Percentiles rank a stretch among this genome's conserved stretches.
phyloP scores from a whole-genome alignment of 2,329 filamentous ascomycete species.

The Hymenoscyphus salicellus region DNA sequence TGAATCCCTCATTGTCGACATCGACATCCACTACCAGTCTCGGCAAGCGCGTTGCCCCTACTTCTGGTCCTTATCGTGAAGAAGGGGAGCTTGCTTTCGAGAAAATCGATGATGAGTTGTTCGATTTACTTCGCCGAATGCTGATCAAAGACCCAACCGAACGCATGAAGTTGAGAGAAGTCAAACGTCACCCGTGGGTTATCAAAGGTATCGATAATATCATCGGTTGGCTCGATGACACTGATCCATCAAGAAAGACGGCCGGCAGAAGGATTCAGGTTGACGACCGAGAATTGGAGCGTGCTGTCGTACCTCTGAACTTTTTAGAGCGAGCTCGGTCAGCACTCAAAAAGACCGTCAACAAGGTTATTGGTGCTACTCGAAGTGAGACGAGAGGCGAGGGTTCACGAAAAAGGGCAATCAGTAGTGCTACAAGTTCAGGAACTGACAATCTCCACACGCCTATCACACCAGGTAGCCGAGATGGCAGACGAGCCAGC shows the following conservation, averaged over 20 bases:
- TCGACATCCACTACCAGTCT: constrained; percentile 54
- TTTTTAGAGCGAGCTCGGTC: constrained; percentile 82
- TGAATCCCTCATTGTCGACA: constrained; percentile 53
- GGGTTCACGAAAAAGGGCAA: constrained; percentile 53
- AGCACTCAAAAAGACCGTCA: constrained; percentile 66
- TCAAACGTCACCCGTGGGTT: constrained; percentile 93
- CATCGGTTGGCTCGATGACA: constrained; percentile 85
- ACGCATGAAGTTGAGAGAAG: constrained; percentile 84
- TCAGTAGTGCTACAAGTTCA: constrained; percentile 64
- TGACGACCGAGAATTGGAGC: constrained; percentile 83
- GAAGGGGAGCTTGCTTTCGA: constrained; percentile 82
- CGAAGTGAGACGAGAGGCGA: constrained; percentile 50
- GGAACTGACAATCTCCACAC: constrained; percentile 56
- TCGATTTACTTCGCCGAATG: constrained; percentile 75
- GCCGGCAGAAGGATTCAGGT: constrained; percentile 87
- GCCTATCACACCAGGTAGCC: constrained; percentile 39
- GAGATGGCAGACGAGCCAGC: constrained; percentile 51
- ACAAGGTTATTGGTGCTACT: constrained; percentile 52
- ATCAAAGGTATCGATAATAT: constrained; percentile 72
- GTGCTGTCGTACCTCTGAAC: constrained; percentile 84
- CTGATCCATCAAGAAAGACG: constrained; percentile 75
- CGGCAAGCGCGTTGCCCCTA: constrained; percentile 45
- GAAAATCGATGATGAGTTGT: constrained; percentile 73
- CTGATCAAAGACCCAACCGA: constrained; percentile 85
- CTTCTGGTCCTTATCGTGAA: constrained; percentile 65